Evolutionary conservation across 306 rosid genomes (phyloP), one percentile per base, ranked within the genome.

Genomic region (Styphnolobium japonicum): DNA sequence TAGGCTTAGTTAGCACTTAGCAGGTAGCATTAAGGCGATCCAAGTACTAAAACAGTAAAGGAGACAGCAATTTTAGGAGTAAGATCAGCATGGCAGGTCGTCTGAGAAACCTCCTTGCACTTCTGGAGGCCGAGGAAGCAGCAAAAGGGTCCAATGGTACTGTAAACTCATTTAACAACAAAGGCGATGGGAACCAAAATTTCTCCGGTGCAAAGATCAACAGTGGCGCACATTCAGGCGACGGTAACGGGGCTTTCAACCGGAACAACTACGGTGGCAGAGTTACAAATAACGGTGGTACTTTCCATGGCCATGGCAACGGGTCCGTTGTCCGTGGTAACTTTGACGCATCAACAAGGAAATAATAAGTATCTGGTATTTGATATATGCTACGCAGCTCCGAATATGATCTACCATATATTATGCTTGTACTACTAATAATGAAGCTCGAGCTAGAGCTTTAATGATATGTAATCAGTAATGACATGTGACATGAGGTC

Each of bases 261-360:
- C 1, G 12, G 14, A 51, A 80, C 18, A 37, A 64, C 10, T 6
- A 37, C 6, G 18, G 3, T 11, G 64, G 11, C 0, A 42, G 25
- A 6, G 12, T 12, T 1, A 2, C 67, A 15, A 43, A 73, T 18
- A 75, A 74, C 19, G 18, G 39, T n/a, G 76, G 57, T 2, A 7
- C 12, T 52, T 19, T 65, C 43, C 3, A 7, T 45, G 85, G 81
- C 2, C n/a, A 74, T 34, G 85, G 65, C 5, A 75, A 81, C 0
- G 77, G 77, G 0, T 63, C 56, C 5, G 15, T 43, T 23, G 10
- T 57, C 0, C 34, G 22, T 4, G 81, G 81, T 42, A 21, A 51
- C 25, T 74, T 81, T 31, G 10, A 76, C 16, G 42, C 73, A 27
- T 49, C 73, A 19, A 61, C 60, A 53, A 31, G 21, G 62, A 55